These are phyloP conservation scores for Suillus decipiens DNA, from an alignment of 768 basidiomycete species.

Conservation along the genomic window DNA sequence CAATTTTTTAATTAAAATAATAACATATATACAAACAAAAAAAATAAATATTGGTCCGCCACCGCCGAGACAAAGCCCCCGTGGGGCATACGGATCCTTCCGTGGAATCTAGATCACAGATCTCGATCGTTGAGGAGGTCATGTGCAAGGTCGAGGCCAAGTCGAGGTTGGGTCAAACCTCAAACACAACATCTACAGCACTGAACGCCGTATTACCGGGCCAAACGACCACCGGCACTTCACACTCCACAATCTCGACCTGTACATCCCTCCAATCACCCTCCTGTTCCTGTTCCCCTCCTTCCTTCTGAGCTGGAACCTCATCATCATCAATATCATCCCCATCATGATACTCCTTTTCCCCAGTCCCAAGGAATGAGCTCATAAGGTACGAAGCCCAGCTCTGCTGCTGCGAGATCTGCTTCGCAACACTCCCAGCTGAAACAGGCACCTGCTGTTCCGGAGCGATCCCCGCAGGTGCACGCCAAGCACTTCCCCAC, in stretches of 20 bases:
- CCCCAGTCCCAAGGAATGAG: conserved; percentile 40
- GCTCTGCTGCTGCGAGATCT: conserved; percentile 8
- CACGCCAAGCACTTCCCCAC: conserved; percentile 73
- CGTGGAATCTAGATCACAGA: conserved; percentile 5
- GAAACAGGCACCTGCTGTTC: conserved; percentile 43
- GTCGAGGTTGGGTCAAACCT: conserved; percentile 44
- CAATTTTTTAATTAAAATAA: conserved; percentile 2
- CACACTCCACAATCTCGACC: conserved; percentile 92
- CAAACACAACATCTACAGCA: conserved; percentile 76
- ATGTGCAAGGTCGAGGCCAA: too few species aligned
- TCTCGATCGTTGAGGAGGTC: background rate
- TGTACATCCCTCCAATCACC: conserved; percentile 66
- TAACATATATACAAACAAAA: background rate
- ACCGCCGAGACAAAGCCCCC: background rate
- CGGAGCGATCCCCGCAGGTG: conserved; percentile 58
- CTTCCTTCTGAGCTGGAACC: conserved; percentile 42
- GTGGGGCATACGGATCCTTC: conserved; percentile 2
- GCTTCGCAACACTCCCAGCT: background rate
- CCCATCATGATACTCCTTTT: conserved; percentile 60
- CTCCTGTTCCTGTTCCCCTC: conserved; percentile 46
- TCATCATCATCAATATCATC: conserved; percentile 40
- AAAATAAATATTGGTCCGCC: conserved; percentile 1
- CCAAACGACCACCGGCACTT: conserved; percentile 87
- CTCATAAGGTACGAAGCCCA: conserved; percentile 46
- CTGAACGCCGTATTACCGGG: conserved; percentile 88